Evolutionary conservation across 306 rosid genomes (phyloP), one percentile per base, ranked within the genome.

Genomic region (Vigna nakashimae): DNA sequence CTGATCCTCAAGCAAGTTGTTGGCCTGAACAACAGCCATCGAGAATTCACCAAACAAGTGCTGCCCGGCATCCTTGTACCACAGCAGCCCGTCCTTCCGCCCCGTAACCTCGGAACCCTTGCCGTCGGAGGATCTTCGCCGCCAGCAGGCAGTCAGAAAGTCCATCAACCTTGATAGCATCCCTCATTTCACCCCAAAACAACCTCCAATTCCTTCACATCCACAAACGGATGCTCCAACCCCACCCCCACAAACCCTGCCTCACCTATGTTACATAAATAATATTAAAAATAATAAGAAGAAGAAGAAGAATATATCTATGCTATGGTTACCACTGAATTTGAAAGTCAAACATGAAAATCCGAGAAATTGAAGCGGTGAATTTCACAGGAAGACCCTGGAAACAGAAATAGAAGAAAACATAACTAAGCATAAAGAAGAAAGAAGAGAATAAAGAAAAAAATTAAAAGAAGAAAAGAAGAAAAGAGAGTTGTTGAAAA

Each of bases 11-110:
- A 94, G 96, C 88, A 94, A 81, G 86, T 83, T 94, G 80, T 94
- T 94, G 85, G 98, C 98, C 88, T 94, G 98, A 60, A 94, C 91
- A 32, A 94, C 97, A 71, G 97, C 97, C 91, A 94, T 94, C 11
- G 98, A 91, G 75, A 82, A 94, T 55, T 90, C 97, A 83, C 98
- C 98, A 85, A 86, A 87, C 80, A 89, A 55, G 82, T 94, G 97
- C 59, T 88, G 98, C 52, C 98, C 98, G 0, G 32, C 78, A 82
- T 90, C 98, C 77, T 90, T 94, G 91, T 94, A 94, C 98, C 98
- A 94, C 28, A 94, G 86, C 76, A 94, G 53, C 15, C 98, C 98
- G 0, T 94, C 97, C 74, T 86, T 92, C 82, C 90, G 78, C 63
- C 98, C 97, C 13, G 71, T 83, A 57, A 89, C 90, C 77, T 90